Evolutionary conservation across 192 early-diverging fungal genomes (phyloP).

Genomic region (Podochytrium sp.): DNA sequence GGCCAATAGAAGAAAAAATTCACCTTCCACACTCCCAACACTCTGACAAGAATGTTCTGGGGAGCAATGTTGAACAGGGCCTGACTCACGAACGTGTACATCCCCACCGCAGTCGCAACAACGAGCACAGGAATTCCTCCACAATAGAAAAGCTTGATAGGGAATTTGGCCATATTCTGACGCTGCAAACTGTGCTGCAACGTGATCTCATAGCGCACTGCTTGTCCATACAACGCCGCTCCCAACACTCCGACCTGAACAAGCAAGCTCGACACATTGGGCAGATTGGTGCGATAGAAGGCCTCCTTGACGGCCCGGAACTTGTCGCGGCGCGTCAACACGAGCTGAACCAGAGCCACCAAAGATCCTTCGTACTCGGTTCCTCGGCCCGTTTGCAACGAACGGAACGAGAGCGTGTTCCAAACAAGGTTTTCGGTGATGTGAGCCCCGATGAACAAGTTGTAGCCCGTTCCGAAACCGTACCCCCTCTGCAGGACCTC

Average conservation of each 20-base stretch:
- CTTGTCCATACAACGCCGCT: constrained; percentile 69
- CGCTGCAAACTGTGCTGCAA: constrained; percentile 85
- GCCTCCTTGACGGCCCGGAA: constrained; percentile 88
- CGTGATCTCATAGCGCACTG: constrained; percentile 91
- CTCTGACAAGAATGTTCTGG: constrained; percentile 80
- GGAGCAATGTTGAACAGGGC: constrained; percentile 91
- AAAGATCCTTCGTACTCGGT: constrained; percentile 94
- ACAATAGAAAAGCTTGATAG: constrained; percentile 95
- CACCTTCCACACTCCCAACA: constrained; percentile 86
- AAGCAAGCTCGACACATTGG: constrained; percentile 65
- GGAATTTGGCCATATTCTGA: constrained; percentile 88
- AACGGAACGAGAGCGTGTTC: constrained; percentile 88
- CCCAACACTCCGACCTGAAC: constrained; percentile 71
- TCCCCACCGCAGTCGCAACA: constrained; percentile 85
- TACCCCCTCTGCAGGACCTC: constrained; percentile 96
- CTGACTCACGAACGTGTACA: constrained; percentile 91
- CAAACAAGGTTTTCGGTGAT: constrained; percentile 93
- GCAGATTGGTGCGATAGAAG: constrained; percentile 71
- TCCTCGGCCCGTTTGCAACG: constrained; percentile 87
- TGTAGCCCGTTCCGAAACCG: constrained; percentile 91
- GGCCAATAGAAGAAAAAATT: neutral
- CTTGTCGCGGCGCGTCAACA: constrained; percentile 88
- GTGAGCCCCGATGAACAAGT: constrained; percentile 92
- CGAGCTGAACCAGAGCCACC: constrained; percentile 82
- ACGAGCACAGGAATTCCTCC: constrained; percentile 95